Evolutionary conservation across 2,329 filamentous ascomycete species (phyloP).

Genomic region (Colletotrichum incanum): DNA sequence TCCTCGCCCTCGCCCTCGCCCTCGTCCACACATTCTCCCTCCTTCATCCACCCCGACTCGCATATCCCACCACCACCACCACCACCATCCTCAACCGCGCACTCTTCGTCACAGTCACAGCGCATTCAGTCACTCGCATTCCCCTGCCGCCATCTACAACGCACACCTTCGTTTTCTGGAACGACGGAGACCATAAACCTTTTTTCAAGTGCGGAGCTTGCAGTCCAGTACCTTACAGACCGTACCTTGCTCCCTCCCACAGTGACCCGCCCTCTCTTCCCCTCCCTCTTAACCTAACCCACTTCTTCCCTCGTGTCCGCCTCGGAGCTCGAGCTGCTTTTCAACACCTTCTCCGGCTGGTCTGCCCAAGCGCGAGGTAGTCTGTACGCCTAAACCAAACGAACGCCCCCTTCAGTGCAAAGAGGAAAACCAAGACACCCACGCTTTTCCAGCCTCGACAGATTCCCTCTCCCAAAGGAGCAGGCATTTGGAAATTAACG

Average conservation of each 20-base stretch:
- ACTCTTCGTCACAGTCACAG: not conserved
- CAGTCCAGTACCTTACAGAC: slow-evolving; percentile 11
- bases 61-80: not conserved
- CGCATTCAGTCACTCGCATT: not conserved
- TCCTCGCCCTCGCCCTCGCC: not conserved
- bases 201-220: not conserved
- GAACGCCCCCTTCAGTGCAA: slow-evolving; percentile 4
- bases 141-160: not conserved
- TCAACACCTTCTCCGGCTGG: slow-evolving; percentile 22
- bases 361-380: slow-evolving; percentile 11
- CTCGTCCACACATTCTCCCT: not conserved
- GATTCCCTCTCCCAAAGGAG: slow-evolving; percentile 25
- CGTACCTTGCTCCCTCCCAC: not conserved
- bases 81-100: not conserved
- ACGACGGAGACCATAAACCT: not conserved
- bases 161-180: not conserved
- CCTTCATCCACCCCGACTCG: not conserved
- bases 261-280: not conserved
- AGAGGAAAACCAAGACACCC: slow-evolving; percentile 12
- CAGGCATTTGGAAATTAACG: slow-evolving; percentile 46
- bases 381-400: slow-evolving; percentile 41
- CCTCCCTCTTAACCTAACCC: slow-evolving; percentile 11
- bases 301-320: slow-evolving; percentile 39
- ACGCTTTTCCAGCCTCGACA: slow-evolving; percentile 29
- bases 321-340: slow-evolving; percentile 38